These are phyloP conservation scores for Xylaria multiplex DNA, from an alignment of 2,329 filamentous ascomycete genomes.

Conservation along the genomic window DNA sequence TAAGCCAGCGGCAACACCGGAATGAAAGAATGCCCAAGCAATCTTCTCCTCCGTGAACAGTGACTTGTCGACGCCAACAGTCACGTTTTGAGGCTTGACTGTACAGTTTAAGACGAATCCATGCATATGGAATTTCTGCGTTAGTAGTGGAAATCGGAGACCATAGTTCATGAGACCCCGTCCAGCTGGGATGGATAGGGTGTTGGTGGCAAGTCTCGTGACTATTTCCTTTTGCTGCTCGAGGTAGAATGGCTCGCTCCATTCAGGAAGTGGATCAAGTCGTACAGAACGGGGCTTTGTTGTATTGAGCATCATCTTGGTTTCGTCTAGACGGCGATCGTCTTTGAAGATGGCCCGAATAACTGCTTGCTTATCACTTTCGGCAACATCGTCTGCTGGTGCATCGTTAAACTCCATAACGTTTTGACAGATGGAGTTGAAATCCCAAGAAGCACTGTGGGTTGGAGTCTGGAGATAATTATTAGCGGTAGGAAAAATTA, in stretches of 20 bases:
- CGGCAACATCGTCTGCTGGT: slow-evolving; percentile 80
- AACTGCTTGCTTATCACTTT: slow-evolving; percentile 83
- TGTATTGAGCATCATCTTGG: slow-evolving; percentile 84
- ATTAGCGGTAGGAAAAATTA: slow-evolving; percentile 1
- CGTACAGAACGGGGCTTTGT: slow-evolving; percentile 82
- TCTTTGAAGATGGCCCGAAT: slow-evolving; percentile 90
- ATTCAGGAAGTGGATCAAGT: slow-evolving; percentile 76
- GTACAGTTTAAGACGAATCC: slow-evolving; percentile 93
- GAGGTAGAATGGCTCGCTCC: slow-evolving; percentile 86
- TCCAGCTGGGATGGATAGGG: slow-evolving; percentile 87
- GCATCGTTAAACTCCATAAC: slow-evolving; percentile 68
- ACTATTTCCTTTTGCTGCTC: slow-evolving; percentile 94
- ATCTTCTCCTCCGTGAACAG: slow-evolving; percentile 95
- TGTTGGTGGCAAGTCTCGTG: slow-evolving; percentile 85
- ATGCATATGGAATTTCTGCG: slow-evolving; percentile 88
- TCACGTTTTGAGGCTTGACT: slow-evolving; percentile 91
- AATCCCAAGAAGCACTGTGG: slow-evolving; percentile 76
- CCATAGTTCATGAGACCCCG: slow-evolving; percentile 89
- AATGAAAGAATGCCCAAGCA: slow-evolving; percentile 98
- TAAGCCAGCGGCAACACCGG: slow-evolving; percentile 90
- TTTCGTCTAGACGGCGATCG: slow-evolving; percentile 89
- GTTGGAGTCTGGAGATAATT: slow-evolving; percentile 61
- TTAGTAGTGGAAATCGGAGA: slow-evolving; percentile 85
- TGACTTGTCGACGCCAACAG: slow-evolving; percentile 89
- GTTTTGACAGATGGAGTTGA: slow-evolving; percentile 78